phyloP scores from a whole-genome alignment of 2,329 filamentous ascomycete species.

The Aureobasidium sp. region DNA sequence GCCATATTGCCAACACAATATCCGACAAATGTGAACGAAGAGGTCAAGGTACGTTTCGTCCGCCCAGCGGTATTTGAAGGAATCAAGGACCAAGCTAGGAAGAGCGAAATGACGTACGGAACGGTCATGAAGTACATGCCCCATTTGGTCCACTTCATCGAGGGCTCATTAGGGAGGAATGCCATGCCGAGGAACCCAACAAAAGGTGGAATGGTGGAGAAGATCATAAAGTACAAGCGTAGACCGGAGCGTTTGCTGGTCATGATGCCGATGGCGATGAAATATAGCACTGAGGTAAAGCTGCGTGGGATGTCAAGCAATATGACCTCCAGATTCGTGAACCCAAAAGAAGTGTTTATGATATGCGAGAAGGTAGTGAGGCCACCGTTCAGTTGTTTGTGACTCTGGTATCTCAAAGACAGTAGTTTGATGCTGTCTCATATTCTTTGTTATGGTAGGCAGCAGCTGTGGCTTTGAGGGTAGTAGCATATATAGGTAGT shows the following conservation, averaged over 20 bases:
- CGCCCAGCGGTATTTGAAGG: constrained; percentile 42
- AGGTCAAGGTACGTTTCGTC: constrained; percentile 43
- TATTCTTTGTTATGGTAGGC: too few species aligned
- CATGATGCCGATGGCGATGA: constrained; percentile 30
- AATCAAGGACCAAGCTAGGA: constrained; percentile 33
- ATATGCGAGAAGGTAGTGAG: constrained; percentile 16
- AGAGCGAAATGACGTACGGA: constrained; percentile 28
- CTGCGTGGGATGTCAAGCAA: constrained; percentile 29
- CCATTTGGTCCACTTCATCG: constrained; percentile 34
- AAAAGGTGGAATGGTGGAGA: constrained; percentile 28
- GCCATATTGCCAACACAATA: constrained; percentile 46
- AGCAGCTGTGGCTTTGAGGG: too few species aligned
- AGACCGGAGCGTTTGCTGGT: constrained; percentile 26
- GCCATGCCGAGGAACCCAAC: constrained; percentile 31
- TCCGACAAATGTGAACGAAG: constrained; percentile 40
- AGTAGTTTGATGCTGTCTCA: too few species aligned
- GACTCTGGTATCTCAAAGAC: too few species aligned
- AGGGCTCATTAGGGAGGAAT: constrained; percentile 28
- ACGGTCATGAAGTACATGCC: constrained; percentile 32
- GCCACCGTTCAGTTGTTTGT: too few species aligned
- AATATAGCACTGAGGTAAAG: constrained; percentile 28
- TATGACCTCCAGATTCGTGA: constrained; percentile 27
- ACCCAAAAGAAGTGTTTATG: constrained; percentile 18
- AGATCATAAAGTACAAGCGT: constrained; percentile 32
- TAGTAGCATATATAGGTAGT: too few species aligned